Evolutionary conservation across 768 basidiomycete genomes (phyloP).

Genomic region (Melanogaster broomeanus): DNA sequence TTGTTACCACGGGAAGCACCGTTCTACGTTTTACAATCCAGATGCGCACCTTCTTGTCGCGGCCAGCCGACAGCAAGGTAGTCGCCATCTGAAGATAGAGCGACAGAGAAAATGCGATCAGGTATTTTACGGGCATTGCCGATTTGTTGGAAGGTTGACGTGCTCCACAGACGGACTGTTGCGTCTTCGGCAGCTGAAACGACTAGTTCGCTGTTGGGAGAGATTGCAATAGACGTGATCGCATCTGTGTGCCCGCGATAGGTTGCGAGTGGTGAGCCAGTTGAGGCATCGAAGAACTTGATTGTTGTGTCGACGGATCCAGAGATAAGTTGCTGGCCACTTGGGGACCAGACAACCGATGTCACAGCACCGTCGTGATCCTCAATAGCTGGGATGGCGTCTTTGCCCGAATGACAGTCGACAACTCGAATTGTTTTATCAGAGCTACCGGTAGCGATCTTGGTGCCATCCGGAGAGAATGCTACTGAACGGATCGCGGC

Average conservation of each 20-base stretch:
- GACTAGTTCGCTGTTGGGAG: background rate
- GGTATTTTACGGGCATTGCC: background rate
- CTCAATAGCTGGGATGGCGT: background rate
- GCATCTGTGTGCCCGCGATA: background rate
- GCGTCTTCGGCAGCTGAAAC: background rate
- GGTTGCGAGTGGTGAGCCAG: background rate
- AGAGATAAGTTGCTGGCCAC: background rate
- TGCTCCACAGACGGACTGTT: constrained; percentile 4
- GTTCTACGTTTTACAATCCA: background rate
- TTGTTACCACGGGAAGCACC: too few species aligned
- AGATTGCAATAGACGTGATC: background rate
- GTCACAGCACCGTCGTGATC: background rate
- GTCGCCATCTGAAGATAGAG: background rate
- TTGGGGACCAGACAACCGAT: constrained; percentile 3
- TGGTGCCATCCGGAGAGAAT: too few species aligned
- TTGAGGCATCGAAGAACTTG: background rate
- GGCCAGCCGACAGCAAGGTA: background rate
- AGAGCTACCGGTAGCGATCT: too few species aligned
- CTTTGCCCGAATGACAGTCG: too few species aligned
- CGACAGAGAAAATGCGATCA: background rate
- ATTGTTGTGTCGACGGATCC: background rate
- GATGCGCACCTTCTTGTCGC: background rate
- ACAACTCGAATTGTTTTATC: too few species aligned
- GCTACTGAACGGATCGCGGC: too few species aligned
- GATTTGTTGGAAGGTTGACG: background rate